Conservation (phyloP, 75 land plant genomes). For the Picea glauca region DNA sequence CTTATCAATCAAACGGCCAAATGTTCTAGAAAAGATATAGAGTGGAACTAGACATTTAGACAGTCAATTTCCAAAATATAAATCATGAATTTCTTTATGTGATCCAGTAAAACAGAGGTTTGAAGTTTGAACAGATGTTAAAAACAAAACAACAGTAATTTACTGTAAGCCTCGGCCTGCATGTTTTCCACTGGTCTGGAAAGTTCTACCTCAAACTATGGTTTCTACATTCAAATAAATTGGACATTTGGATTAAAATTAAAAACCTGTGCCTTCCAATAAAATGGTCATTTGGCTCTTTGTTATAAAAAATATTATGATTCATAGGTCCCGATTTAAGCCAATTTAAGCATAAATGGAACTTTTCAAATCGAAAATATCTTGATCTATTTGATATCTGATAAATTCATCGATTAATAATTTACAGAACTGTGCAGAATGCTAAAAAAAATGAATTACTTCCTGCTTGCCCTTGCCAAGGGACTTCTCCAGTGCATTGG, state of each 20-base stretch:
- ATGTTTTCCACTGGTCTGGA: not conserved
- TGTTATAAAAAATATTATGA: not conserved
- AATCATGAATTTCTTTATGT: not conserved
- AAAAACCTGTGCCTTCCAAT: not conserved
- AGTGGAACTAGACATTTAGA: not conserved
- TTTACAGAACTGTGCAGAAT: not conserved
- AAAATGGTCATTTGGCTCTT: not conserved
- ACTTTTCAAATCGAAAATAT: not conserved
- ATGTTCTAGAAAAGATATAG: not conserved
- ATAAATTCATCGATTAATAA: not conserved
- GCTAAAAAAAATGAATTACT: constrained; percentile 5
- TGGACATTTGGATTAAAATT: not conserved
- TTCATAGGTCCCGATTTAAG: not conserved
- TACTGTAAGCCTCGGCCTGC: no score
- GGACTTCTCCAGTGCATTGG: constrained; percentile 41
- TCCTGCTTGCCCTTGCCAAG: constrained; percentile 47
- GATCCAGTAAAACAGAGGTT: not conserved
- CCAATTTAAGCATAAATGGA: not conserved
- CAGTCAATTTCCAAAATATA: not conserved
- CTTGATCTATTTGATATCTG: not conserved
- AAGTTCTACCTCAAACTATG: not conserved
- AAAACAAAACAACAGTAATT: not conserved
- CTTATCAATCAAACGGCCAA: not conserved
- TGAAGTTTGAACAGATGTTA: not conserved
- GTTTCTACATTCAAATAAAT: not conserved